These are phyloP conservation scores for Tubosaeta sp. DNA, from an alignment of 768 basidiomycete genomes.

Conservation along the genomic window DNA sequence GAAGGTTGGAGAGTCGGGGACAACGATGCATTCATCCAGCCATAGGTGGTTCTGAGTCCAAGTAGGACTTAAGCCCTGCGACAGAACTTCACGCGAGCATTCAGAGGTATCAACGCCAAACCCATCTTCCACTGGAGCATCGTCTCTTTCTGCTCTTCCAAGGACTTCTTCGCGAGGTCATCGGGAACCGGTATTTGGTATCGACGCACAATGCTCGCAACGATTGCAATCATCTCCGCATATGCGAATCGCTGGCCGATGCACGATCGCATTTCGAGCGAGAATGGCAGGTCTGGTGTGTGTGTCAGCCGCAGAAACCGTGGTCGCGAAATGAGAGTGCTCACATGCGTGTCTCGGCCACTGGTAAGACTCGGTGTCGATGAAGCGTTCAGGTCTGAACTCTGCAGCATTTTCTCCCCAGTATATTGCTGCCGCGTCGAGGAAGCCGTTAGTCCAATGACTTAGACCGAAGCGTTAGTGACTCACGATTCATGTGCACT, in stretches of 20 bases:
- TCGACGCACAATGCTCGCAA: slow-evolving; percentile 40
- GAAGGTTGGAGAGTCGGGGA: too few species aligned
- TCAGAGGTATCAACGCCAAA: slow-evolving; percentile 34
- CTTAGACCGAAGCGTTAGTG: not conserved
- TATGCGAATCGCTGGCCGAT: slow-evolving; percentile 49
- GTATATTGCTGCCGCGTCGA: slow-evolving; percentile 35
- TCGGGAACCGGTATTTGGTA: slow-evolving; percentile 40
- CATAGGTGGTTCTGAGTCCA: not conserved
- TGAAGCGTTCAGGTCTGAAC: slow-evolving; percentile 49
- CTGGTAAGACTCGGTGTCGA: slow-evolving; percentile 44
- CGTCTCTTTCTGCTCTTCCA: slow-evolving; percentile 31
- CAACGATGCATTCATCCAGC: too few species aligned
- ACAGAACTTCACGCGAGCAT: slow-evolving; percentile 23
- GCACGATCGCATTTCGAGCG: slow-evolving; percentile 41
- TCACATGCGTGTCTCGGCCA: slow-evolving; percentile 52
- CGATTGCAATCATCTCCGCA: slow-evolving; percentile 38
- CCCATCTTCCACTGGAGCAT: slow-evolving; percentile 37
- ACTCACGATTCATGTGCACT: slow-evolving; percentile 44
- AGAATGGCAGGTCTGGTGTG: slow-evolving; percentile 41
- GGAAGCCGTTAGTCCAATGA: not conserved
- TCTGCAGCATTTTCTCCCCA: slow-evolving; percentile 45
- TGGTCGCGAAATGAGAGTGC: slow-evolving; percentile 4
- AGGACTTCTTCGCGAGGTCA: slow-evolving; percentile 26
- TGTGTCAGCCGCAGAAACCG: not conserved
- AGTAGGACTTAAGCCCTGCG: slow-evolving; percentile 6